phyloP scores from a whole-genome alignment of 495 filamentous ascomycete species.

The Melanomma pulvis-pyrius region DNA sequence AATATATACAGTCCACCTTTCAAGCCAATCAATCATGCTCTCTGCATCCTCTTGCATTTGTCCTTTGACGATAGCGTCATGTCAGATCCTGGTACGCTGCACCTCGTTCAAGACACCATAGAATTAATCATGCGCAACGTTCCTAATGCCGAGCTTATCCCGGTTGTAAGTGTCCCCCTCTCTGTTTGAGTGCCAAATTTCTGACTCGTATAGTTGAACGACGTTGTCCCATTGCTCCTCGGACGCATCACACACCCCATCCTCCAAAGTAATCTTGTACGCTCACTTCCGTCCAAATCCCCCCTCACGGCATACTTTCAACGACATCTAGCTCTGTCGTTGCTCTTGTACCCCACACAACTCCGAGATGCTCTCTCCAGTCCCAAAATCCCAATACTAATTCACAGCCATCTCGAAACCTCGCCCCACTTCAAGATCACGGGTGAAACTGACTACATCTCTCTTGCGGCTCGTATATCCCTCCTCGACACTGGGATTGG shows the following conservation, averaged over 20 bases:
- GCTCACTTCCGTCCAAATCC: constrained; percentile 37
- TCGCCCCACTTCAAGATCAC: constrained; percentile 52
- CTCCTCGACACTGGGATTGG: constrained; percentile 77
- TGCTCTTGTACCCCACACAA: constrained; percentile 53
- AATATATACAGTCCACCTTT: not conserved
- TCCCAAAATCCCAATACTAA: constrained; percentile 30
- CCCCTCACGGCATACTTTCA: constrained; percentile 63
- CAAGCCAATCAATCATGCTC: constrained; percentile 8
- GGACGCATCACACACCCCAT: constrained; percentile 22
- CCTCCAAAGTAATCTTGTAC: constrained; percentile 29
- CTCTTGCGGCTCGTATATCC: constrained; percentile 62
- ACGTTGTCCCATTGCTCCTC: constrained; percentile 16
- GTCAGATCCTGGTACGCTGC: constrained; percentile 5
- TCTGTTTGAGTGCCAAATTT: not conserved
- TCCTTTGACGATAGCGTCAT: constrained; percentile 32
- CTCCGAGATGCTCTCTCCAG: constrained; percentile 54
- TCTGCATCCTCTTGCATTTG: constrained; percentile 23
- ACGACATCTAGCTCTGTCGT: constrained; percentile 72
- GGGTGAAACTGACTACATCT: constrained; percentile 65
- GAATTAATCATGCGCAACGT: constrained; percentile 25
- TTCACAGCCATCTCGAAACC: constrained; percentile 21
- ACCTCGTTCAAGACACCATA: constrained; percentile 23
- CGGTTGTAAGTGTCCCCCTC: not conserved
- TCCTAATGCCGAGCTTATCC: not conserved
- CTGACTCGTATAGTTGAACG: constrained; percentile 12